Evolutionary conservation across 805 yeast species (phyloP), one percentile per base, ranked within the genome.

Genomic region (Maudiozyma pseudohumilis): DNA sequence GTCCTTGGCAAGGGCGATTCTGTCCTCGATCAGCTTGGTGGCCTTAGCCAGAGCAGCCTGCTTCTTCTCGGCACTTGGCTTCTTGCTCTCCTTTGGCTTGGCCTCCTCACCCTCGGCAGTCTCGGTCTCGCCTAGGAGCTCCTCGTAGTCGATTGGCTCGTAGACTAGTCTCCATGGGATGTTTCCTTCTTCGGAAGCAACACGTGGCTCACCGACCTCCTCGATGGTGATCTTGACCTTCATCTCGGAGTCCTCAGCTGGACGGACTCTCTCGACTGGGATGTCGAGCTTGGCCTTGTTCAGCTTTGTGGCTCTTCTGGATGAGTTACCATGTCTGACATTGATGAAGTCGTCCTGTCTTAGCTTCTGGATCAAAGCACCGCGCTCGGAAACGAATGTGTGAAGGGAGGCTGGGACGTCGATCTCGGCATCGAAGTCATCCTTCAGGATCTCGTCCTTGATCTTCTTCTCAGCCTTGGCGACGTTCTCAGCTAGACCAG

Each of bases 111-210:
- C 65, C 8, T 61, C 64, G 29, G 72, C 68, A 32, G 67, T 64
- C 30, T 61, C 67, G 22, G 41, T 42, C n/a, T 43, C 54, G 34
- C 42, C 55, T 28, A 59, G 46, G 18, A 56, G 37, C 9, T 43
- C 48, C 23, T 52, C 47, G 22, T 53, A 41, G 38, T 60, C 63
- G 32, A 60, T 45, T 29, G 60, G 61, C 34, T 59, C 61, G 36
- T 57, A 60, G 41, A 68, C 66, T 43, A 83, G 64, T 65, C 79
- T 75, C 87, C 87, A 80, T 43, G 81, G 77, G 42, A 78, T 76
- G 6, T 46, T 40, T 8, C 55, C 66, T 12, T 59, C 54, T 15
- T 51, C 48, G n/a, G 36, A 38, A 5, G 43, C 37, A 15, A 41
- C 43, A 10, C 45, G 53, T 13, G 59, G 52, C 15, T 39, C 48